Percentiles rank a stretch among this genome's conserved stretches.
Evolutionary conservation across 495 filamentous ascomycete genomes (phyloP).

Genomic region (Penicillium bovifimosum): DNA sequence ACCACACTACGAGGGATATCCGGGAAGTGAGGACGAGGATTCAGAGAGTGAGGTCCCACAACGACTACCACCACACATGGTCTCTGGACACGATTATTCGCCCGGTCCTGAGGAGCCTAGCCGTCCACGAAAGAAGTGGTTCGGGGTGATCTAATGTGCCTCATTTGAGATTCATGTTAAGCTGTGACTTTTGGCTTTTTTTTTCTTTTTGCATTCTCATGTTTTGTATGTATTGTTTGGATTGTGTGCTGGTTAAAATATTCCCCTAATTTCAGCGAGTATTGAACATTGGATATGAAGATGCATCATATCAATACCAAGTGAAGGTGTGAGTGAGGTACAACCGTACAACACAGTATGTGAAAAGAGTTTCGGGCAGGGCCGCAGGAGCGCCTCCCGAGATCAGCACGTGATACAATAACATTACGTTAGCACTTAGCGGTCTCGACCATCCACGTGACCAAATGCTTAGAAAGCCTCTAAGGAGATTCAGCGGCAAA

Average conservation of each 20-base stretch:
- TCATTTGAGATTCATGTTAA: background rate
- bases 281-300: background rate
- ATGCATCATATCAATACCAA: background rate
- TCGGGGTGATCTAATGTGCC: conserved; percentile 30
- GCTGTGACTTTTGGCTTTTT: background rate
- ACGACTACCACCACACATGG: conserved; percentile 14
- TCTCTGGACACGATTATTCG: conserved; percentile 8
- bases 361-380: background rate
- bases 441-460: conserved; percentile 25
- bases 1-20: conserved; percentile 21
- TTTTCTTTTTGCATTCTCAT: conserved; percentile 8
- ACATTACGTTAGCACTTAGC: conserved; percentile 11
- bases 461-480: conserved; percentile 25
- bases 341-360: too few species aligned
- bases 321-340: too few species aligned
- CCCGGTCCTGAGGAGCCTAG: conserved; percentile 8
- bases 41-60: conserved; percentile 16
- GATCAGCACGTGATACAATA: conserved; percentile 8
- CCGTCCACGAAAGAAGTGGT: conserved; percentile 34
- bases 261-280: background rate
- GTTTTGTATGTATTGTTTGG: conserved; percentile 1
- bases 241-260: background rate
- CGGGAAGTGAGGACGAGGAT: conserved; percentile 22
- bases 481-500: conserved; percentile 17
- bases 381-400: background rate